Evolutionary conservation across 805 yeast species (phyloP).

Genomic region (Metschnikowia sp.): DNA sequence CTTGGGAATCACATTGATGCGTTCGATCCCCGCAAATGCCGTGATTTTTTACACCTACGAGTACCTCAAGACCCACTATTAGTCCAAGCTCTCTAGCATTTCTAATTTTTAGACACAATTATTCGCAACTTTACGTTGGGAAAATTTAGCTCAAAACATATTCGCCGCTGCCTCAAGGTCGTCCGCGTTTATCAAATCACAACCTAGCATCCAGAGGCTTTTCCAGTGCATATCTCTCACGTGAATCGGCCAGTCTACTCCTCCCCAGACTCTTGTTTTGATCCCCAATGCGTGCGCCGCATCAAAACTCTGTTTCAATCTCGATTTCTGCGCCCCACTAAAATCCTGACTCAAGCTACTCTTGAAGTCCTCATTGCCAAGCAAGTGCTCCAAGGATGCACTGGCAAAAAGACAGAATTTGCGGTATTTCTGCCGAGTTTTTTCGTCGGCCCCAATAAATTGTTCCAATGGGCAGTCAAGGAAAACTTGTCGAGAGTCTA

Average conservation of each 20-base stretch:
- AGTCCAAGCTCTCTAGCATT: not conserved
- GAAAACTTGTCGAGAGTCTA: slow-evolving; percentile 36
- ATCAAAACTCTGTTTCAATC: slow-evolving; percentile 26
- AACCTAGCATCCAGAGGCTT: slow-evolving; percentile 44
- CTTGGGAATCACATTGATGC: slow-evolving; percentile 70
- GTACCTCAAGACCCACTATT: slow-evolving; percentile 40
- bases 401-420: slow-evolving; percentile 41
- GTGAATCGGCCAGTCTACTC: slow-evolving; percentile 60
- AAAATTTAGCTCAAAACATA: slow-evolving; percentile 6
- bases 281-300: slow-evolving; percentile 50
- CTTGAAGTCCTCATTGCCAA: slow-evolving; percentile 20
- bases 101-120: not conserved
- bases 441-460: slow-evolving; percentile 22
- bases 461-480: slow-evolving; percentile 50
- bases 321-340: slow-evolving; percentile 26
- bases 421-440: slow-evolving; percentile 22
- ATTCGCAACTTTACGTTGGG: not conserved
- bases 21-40: slow-evolving; percentile 91
- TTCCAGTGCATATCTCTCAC: slow-evolving; percentile 47
- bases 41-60: slow-evolving; percentile 81
- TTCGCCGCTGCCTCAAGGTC: slow-evolving; percentile 44
- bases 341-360: slow-evolving; percentile 28
- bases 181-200: slow-evolving; percentile 63
- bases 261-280: slow-evolving; percentile 68
- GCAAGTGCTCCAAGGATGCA: slow-evolving; percentile 34